A percentile compares a stretch with the other conserved stretches of the same genome.
Conservation (phyloP, 139 green algal genomes). For the Chlamydomonas schloesseri region DNA sequence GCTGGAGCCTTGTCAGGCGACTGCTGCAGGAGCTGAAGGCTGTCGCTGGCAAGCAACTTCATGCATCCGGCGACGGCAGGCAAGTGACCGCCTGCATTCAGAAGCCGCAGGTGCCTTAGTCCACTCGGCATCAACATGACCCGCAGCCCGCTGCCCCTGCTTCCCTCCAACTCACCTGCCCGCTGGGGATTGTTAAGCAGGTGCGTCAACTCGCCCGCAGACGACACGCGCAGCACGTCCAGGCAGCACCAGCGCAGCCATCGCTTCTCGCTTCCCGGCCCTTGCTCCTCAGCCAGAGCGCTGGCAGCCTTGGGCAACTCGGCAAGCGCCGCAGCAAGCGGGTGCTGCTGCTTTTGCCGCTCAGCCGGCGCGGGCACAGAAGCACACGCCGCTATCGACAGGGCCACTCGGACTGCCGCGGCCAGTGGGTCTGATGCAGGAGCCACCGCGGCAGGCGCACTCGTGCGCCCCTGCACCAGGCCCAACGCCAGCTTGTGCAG, state of each 20-base stretch:
- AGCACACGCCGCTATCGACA: background rate
- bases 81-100: slow-evolving; percentile 1
- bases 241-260: slow-evolving; percentile 23
- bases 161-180: slow-evolving; percentile 22
- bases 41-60: background rate
- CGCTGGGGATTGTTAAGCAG: slow-evolving; percentile 1
- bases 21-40: background rate
- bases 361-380: too few relatives aligned
- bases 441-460: background rate
- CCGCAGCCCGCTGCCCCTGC: too few relatives aligned
- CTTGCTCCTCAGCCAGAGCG: background rate
- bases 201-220: background rate
- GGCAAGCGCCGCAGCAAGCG: too few relatives aligned
- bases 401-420: background rate
- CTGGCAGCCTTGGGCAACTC: too few relatives aligned
- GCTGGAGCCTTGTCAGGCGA: too few relatives aligned
- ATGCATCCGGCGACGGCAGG: background rate
- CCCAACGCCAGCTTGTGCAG: background rate
- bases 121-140: too few relatives aligned
- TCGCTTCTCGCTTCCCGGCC: background rate
- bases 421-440: background rate
- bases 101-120: too few relatives aligned
- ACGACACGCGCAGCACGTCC: background rate
- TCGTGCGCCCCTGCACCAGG: background rate
- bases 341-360: too few relatives aligned